Base-by-base conservation (phyloP, 805 yeast species). In the Yarrowia bubula region DNA sequence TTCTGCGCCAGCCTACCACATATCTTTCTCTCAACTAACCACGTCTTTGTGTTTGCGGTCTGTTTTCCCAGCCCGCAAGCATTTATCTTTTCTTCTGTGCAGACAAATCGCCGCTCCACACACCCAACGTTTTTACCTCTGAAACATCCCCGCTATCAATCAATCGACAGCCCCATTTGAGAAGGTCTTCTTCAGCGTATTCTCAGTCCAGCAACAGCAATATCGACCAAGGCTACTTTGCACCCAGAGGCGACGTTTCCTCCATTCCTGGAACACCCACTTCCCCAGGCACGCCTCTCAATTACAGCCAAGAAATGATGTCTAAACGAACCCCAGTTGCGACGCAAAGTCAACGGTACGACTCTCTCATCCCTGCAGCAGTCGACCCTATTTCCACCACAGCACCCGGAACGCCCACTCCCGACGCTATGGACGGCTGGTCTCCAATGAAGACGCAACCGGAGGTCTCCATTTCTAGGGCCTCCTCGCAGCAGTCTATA, bases 91-190 rank as follows among this genome's bases (percentile, higher is more conserved):
- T 55, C 22, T 41, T 41, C 47, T 31, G 38, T 41, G 38, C 61
- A 55, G 61, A 55, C 61, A 55, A 39, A 32, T 31, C 47, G 22
- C 41, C 44, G 22, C 37, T 38, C 17, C 61, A 53, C 46, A 50
- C 57, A 18, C 42, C 43, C 58, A 51, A 35, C 57, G 28, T n/a
- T 51, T 51, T 50, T 50, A 35, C 57, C 33, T 37, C 58, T 37
- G 58, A 51, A 22, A 51, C 58, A 37, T 51, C 58, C 43, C 43
- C 58, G 43, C 58, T 51, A 51, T 51, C 58, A 22, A n/a, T 51
- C n/a, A 51, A 38, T 43, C 55, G 55, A 17, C 55, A 48, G 41
- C 15, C 55, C 55, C 22, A 50, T 50, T n/a, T 51, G 37, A 15
- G 47, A 22, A 9, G 47, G 47, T 39, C 61, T 10, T 37, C 47